A percentile compares a stretch with the other conserved stretches of the same genome.
Conservation (phyloP, 768 basidiomycete species). For the Trametes meyenii region DNA sequence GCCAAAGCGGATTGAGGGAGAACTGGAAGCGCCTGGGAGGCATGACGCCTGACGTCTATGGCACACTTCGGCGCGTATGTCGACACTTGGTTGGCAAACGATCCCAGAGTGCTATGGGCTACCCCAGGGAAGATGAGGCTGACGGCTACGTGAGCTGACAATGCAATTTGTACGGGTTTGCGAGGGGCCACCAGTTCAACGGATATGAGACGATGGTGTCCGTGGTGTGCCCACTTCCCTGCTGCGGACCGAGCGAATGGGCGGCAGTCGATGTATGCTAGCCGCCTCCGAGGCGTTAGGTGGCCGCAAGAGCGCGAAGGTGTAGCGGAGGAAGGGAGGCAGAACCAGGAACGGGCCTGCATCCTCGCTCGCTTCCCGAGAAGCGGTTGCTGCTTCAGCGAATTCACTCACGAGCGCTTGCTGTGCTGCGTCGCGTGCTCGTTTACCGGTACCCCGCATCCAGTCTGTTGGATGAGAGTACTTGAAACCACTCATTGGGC, state of each 20-base stretch:
- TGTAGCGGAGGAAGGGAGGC: not conserved
- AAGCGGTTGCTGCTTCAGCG: not conserved
- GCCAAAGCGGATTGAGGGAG: conserved; percentile 46
- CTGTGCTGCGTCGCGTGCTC: not conserved
- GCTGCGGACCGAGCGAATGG: conserved; percentile 3
- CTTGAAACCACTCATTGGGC: not conserved
- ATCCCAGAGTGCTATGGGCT: not conserved
- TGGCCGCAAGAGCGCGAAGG: not conserved
- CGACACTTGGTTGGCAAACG: not conserved
- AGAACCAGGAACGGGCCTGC: not conserved
- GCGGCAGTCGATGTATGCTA: not conserved
- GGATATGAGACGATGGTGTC: not conserved
- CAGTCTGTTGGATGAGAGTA: not conserved
- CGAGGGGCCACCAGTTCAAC: not conserved
- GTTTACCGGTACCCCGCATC: not conserved
- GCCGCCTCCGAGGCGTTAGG: not conserved
- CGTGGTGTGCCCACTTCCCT: not conserved
- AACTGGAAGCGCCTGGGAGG: conserved; percentile 31
- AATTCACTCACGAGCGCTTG: not conserved
- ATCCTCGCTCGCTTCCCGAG: not conserved
- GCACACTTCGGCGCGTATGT: not conserved
- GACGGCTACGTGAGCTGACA: not conserved
- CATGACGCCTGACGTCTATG: conserved; percentile 22
- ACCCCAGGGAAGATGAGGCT: not conserved
- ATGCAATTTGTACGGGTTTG: not conserved